Base-by-base conservation (phyloP, 108 stramenopile genomes). In the Nitzschia inconspicua region DNA sequence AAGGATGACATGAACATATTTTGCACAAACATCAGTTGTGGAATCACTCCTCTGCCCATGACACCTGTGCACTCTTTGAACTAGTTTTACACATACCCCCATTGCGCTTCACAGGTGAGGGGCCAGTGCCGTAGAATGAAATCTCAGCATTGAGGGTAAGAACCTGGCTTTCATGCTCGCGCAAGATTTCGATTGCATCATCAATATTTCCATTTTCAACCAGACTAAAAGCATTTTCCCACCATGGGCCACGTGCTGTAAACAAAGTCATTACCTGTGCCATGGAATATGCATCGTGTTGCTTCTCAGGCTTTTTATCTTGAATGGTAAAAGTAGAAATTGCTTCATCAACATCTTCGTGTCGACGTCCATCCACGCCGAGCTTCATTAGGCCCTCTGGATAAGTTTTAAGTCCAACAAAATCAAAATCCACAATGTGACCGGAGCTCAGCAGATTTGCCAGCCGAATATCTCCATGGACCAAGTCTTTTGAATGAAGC, bases 391-490 rank as follows among this genome's bases (percentile, higher is more conserved):
- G 46, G 14, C 16, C 18, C 7, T 47, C 46, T 47, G 46, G 46
- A 16, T 47, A 47, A 16, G 11, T 7, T 47, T 18, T 19, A 47
- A 16, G 16, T 7, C 46, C 10, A 13, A 47, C 46, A 47, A 47
- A 47, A 16, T 47, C 46, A 10, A 47, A 47, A 47, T 47, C 46
- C 16, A 47, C 18, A 19, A 47, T 47, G 18, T 19, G 16, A 16
- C 46, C 46, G 7, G 11, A 18, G 18, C 16, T 47, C 18, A 47
- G 16, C 16, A 47, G 46, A 47, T 10, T 47, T 9, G 46, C 11
- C 8, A 47, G 46, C 11, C 46, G 46, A 18, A 47, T 47, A 18
- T 47, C 46, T 16, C 46, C 46, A 47, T 47, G 46, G 18, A 19
- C 16, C 10, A 7, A 7, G 16, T 7, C 11, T 47, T 18, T 7